Evolutionary conservation across 2,329 filamentous ascomycete genomes (phyloP).

Genomic region (Penicillium sp.): DNA sequence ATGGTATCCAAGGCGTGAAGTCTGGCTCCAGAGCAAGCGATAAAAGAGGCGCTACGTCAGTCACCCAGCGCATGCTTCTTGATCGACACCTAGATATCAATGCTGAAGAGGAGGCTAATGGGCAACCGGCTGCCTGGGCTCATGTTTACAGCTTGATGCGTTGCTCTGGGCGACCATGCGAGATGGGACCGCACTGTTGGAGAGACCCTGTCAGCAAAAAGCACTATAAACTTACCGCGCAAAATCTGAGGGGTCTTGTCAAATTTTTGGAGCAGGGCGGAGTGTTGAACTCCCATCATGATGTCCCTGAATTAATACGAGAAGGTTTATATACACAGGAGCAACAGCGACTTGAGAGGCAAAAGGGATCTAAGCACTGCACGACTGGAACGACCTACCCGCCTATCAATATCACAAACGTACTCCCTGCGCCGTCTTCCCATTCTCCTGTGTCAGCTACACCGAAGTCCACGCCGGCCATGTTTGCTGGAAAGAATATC

Average conservation of each 20-base stretch:
- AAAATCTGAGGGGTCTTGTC: conserved; percentile 33
- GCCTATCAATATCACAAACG: conserved; percentile 27
- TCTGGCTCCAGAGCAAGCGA: conserved; percentile 4
- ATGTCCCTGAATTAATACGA: conserved; percentile 10
- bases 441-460: conserved; percentile 8
- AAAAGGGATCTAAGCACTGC: conserved; percentile 1
- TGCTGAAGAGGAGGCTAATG: conserved; percentile 23
- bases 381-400: conserved; percentile 6
- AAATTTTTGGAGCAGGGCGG: conserved; percentile 24
- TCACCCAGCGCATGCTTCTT: conserved; percentile 28
- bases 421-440: conserved; percentile 15
- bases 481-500: conserved; percentile 8
- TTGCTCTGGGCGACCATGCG: conserved; percentile 31
- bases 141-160: conserved; percentile 35
- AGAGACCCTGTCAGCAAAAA: conserved; percentile 34
- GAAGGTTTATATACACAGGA: conserved; percentile 19
- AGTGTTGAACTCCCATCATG: conserved; percentile 12
- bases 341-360: conserved; percentile 20
- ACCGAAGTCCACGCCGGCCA: conserved; percentile 6
- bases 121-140: conserved; percentile 30
- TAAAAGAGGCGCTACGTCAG: conserved; percentile 22
- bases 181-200: conserved; percentile 36
- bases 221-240: conserved; percentile 34
- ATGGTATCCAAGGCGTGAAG: neutral
- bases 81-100: conserved; percentile 25